Evolutionary conservation across 1,284 basidiomycete species (phyloP).

Genomic region (Ceratobasidium sp.): DNA sequence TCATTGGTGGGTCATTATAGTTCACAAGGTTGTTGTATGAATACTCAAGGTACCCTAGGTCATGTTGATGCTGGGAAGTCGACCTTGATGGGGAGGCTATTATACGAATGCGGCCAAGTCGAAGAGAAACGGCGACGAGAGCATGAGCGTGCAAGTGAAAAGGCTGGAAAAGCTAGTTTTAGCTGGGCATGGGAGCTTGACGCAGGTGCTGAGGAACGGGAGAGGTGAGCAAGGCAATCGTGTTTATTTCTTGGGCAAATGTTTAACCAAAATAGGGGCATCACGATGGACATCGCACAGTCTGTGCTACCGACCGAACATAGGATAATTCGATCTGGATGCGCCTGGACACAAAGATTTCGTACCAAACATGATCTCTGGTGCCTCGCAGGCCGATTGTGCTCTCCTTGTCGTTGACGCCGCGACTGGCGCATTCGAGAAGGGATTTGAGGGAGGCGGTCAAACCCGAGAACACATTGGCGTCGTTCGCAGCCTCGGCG

Average conservation of each 20-base stretch:
- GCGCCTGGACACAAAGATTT: slow-evolving; percentile 98
- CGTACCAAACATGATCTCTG: slow-evolving; percentile 99
- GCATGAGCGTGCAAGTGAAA: slow-evolving; percentile 91
- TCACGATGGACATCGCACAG: slow-evolving; percentile 96
- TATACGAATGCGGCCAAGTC: slow-evolving; percentile 90
- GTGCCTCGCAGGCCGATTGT: slow-evolving; percentile 95
- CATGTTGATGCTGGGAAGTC: slow-evolving; percentile 99
- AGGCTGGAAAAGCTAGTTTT: slow-evolving; percentile 92
- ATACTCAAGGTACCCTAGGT: slow-evolving; percentile 58
- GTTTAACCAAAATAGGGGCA: slow-evolving; percentile 66
- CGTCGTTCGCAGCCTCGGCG: slow-evolving; percentile 92
- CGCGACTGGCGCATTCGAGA: slow-evolving; percentile 90
- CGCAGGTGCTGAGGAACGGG: slow-evolving; percentile 90
- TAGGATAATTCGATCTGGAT: slow-evolving; percentile 88
- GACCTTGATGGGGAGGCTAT: slow-evolving; percentile 92
- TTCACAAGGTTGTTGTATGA: background rate
- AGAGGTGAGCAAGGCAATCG: slow-evolving; percentile 64
- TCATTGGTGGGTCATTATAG: slow-evolving; percentile 74
- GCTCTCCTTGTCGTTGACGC: slow-evolving; percentile 96
- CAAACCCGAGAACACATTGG: slow-evolving; percentile 97
- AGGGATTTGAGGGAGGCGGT: slow-evolving; percentile 91
- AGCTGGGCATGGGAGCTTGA: slow-evolving; percentile 99
- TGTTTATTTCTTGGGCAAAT: background rate
- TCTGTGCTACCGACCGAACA: slow-evolving; percentile 81
- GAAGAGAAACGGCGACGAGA: slow-evolving; percentile 84